Base-by-base conservation (phyloP, 805 yeast genomes). In the Lipomyces starkeyi region DNA sequence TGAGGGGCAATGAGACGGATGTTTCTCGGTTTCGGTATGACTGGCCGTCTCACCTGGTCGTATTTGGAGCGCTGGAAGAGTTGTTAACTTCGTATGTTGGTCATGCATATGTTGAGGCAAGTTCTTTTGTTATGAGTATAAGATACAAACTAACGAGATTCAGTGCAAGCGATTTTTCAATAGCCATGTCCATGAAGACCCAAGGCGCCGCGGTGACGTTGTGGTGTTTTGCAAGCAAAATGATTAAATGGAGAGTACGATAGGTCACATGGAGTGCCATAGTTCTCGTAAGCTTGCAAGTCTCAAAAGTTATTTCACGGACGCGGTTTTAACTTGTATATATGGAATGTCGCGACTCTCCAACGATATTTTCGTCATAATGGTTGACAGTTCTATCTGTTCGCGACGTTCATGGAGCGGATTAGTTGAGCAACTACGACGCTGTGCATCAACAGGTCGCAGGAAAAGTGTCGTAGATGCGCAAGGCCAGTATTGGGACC, bases 181-280 rank as follows among this genome's bases (percentile, higher is more conserved):
- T 73, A 85, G 91, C 55, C 84, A 86, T 61, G 86, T 87, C 76
- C 98, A 93, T 77, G 96, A 97, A 91, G 98, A 94, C 76, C 74
- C 80, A 58, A 83, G 98, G 71, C 82, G 98, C 64, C 74, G 77
- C 2, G 98, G 98, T 0, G 94, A 91, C 76, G 83, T 93, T 0
- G 80, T 93, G 3, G 87, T 93, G 2, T 90, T 66, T 43, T 62
- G 68, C 27, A 47, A 35, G 40, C 17, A 27, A 17, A 43, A n/a
- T n/a, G 9, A 43, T 43, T 43, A 43, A 43, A 17, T 43, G 17
- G 43, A 37, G 4, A 11, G 40, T 35, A 11, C 17, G 14, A 35
- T 37, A 37, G 43, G 13, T 37, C 43, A 13, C 43, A 13, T 37
- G 17, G 3, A 35, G 40, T 43, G 40, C 2, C 14, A n/a, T n/a